These are phyloP conservation scores for Elsinoe batatas DNA, from an alignment of 2,329 filamentous ascomycete genomes.

Conservation along the genomic window DNA sequence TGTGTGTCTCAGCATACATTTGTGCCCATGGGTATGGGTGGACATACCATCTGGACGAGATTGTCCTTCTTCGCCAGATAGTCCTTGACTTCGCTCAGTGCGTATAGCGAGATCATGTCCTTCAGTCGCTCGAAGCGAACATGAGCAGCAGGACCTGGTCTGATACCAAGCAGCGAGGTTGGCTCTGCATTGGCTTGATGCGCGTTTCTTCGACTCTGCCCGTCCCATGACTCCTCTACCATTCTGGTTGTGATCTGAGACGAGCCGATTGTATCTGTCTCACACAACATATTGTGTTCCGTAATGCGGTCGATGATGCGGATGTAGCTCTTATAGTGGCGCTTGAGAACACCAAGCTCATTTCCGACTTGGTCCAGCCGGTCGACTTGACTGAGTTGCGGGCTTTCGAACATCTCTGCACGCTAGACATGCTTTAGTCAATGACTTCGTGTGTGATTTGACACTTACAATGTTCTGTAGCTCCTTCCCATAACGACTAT, in stretches of 20 bases:
- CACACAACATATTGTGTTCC: conserved; percentile 34
- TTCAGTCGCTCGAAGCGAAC: conserved; percentile 51
- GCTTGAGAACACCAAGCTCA: conserved; percentile 50
- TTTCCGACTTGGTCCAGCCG: conserved; percentile 51
- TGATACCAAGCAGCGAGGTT: conserved; percentile 34
- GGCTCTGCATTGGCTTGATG: conserved; percentile 14
- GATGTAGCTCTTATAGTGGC: conserved; percentile 52
- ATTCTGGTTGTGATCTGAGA: conserved; percentile 28
- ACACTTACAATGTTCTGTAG: conserved; percentile 40
- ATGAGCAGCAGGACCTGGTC: conserved; percentile 40
- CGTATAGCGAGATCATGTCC: conserved; percentile 50
- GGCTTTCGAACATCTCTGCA: conserved; percentile 45
- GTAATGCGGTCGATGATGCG: conserved; percentile 51
- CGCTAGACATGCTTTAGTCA: conserved; percentile 29
- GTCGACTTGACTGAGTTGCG: conserved; percentile 37
- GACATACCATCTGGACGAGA: conserved; percentile 56
- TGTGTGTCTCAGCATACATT: too few species aligned
- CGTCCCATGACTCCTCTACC: conserved; percentile 15
- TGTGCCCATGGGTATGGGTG: too few species aligned
- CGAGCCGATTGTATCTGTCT: conserved; percentile 34
- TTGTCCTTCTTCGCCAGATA: conserved; percentile 61
- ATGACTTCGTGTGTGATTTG: not conserved
- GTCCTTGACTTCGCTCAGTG: conserved; percentile 52
- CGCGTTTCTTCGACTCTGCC: not conserved
- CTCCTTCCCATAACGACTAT: conserved; percentile 39